phyloP scores from a whole-genome alignment of 441 rosid genomes.

The Aleurites moluccanus region DNA sequence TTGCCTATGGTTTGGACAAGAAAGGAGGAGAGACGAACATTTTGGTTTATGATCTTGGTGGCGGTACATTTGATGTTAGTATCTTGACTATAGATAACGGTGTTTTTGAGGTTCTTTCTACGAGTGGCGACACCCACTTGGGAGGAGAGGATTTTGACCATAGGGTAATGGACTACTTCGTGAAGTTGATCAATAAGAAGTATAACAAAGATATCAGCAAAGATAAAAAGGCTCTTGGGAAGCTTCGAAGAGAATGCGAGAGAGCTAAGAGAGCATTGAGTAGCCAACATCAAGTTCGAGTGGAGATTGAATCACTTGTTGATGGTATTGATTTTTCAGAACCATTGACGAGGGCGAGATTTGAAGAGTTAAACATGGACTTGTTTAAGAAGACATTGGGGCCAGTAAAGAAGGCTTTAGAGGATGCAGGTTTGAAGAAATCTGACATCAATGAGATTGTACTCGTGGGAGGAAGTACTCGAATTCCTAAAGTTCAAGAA shows the following conservation, averaged over 20 bases:
- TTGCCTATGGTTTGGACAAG: slow-evolving; percentile 66
- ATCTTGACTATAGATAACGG: slow-evolving; percentile 55
- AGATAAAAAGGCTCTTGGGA: slow-evolving; percentile 51
- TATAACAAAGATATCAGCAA: slow-evolving; percentile 49
- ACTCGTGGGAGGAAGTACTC: slow-evolving; percentile 44
- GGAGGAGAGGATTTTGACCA: slow-evolving; percentile 72
- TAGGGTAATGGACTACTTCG: slow-evolving; percentile 59
- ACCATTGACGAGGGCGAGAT: slow-evolving; percentile 56
- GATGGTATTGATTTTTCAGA: slow-evolving; percentile 68
- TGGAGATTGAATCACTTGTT: slow-evolving; percentile 54
- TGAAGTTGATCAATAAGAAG: slow-evolving; percentile 55
- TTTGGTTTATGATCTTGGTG: slow-evolving; percentile 61
- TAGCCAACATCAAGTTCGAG: slow-evolving; percentile 54
- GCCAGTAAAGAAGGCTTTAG: slow-evolving; percentile 56
- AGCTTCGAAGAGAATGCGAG: slow-evolving; percentile 61
- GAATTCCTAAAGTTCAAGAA: slow-evolving; percentile 45
- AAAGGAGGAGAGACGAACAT: slow-evolving; percentile 47
- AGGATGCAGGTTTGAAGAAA: slow-evolving; percentile 53
- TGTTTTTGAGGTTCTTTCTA: slow-evolving; percentile 57
- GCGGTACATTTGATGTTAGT: slow-evolving; percentile 65
- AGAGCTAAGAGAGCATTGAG: slow-evolving; percentile 58
- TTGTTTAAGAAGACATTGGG: slow-evolving; percentile 60
- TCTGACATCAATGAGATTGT: slow-evolving; percentile 36
- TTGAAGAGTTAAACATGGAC: slow-evolving; percentile 65
- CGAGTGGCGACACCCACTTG: slow-evolving; percentile 62